Conservation (phyloP, 1,139 yeast species). For the Chernovozyma aurita region DNA sequence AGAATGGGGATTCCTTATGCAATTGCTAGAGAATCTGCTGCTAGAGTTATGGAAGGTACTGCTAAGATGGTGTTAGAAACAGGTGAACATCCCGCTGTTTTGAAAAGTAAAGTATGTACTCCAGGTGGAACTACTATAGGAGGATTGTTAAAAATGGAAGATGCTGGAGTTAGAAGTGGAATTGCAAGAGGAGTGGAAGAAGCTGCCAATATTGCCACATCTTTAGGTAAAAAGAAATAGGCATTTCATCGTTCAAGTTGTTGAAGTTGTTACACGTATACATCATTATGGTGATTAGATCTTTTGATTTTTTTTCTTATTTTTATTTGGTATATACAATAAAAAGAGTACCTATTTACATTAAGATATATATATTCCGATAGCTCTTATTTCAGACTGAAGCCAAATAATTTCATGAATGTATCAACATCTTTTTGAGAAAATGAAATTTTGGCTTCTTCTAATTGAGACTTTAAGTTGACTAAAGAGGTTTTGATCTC, state of each 20-base stretch:
- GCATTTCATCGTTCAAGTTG: not conserved
- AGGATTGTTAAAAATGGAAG: slow-evolving; percentile 90
- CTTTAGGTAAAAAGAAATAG: slow-evolving; percentile 63
- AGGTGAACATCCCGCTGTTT: slow-evolving; percentile 89
- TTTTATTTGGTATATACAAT: too few species aligned
- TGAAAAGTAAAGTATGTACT: slow-evolving; percentile 87
- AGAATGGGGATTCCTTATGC: slow-evolving; percentile 91
- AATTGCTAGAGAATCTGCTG: slow-evolving; percentile 84
- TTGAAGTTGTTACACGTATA: too few species aligned
- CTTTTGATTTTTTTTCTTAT: too few species aligned
- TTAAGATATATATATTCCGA: too few species aligned
- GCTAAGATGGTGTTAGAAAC: slow-evolving; percentile 82
- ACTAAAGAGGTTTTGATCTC: slow-evolving; percentile 30
- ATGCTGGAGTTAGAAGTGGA: slow-evolving; percentile 80
- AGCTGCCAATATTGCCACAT: slow-evolving; percentile 80
- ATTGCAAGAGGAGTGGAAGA: slow-evolving; percentile 88
- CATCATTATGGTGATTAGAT: too few species aligned
- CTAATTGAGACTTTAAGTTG: slow-evolving; percentile 30
- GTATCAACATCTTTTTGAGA: slow-evolving; percentile 32
- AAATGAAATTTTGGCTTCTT: slow-evolving; percentile 27
- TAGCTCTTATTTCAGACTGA: slow-evolving; percentile 12
- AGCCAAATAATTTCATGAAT: slow-evolving; percentile 20
- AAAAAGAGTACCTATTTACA: not conserved
- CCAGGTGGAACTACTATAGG: slow-evolving; percentile 99
- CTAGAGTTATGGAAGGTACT: slow-evolving; percentile 95